A percentile compares a stretch with the other conserved stretches of the same genome.
These are phyloP conservation scores for Russula foetens DNA, from an alignment of 768 basidiomycete genomes.

Conservation along the genomic window DNA sequence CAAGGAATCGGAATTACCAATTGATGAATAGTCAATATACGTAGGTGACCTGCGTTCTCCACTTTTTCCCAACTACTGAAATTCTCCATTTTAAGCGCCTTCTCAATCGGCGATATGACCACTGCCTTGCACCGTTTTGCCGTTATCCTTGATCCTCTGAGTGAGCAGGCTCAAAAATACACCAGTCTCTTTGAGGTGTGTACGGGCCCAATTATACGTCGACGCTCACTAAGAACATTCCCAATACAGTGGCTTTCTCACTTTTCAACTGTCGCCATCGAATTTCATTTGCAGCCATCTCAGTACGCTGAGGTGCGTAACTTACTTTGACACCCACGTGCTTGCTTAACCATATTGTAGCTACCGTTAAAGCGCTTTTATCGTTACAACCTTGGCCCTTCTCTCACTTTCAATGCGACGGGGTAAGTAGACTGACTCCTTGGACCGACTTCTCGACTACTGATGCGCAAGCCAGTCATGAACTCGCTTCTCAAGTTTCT, in stretches of 20 bases:
- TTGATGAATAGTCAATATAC: constrained; percentile 53
- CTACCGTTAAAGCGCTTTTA: constrained; percentile 92
- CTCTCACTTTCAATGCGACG: constrained; percentile 52
- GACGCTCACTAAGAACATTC: constrained; percentile 1
- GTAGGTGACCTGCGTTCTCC: constrained; percentile 35
- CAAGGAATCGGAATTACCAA: constrained; percentile 54
- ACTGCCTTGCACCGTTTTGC: constrained; percentile 64
- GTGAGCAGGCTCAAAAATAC: constrained; percentile 81
- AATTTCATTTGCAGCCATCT: constrained; percentile 75
- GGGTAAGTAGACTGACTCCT: constrained; percentile 43
- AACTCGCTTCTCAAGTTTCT: constrained; percentile 45
- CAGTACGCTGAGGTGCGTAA: constrained; percentile 54
- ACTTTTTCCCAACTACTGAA: constrained; percentile 2
- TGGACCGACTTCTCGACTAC: not conserved
- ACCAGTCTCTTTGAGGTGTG: constrained; percentile 66
- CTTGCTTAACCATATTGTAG: constrained; percentile 30
- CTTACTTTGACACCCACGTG: not conserved
- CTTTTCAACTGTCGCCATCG: constrained; percentile 56
- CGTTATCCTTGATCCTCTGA: constrained; percentile 77
- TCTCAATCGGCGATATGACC: constrained; percentile 57
- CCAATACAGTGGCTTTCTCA: constrained; percentile 51
- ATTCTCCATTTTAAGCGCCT: constrained; percentile 38
- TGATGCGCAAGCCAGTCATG: constrained; percentile 34
- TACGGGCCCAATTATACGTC: not conserved
- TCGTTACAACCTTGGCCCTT: constrained; percentile 57